Base-by-base conservation (phyloP, 192 early-diverging fungal species). In the Backusella parvicylindrica region DNA sequence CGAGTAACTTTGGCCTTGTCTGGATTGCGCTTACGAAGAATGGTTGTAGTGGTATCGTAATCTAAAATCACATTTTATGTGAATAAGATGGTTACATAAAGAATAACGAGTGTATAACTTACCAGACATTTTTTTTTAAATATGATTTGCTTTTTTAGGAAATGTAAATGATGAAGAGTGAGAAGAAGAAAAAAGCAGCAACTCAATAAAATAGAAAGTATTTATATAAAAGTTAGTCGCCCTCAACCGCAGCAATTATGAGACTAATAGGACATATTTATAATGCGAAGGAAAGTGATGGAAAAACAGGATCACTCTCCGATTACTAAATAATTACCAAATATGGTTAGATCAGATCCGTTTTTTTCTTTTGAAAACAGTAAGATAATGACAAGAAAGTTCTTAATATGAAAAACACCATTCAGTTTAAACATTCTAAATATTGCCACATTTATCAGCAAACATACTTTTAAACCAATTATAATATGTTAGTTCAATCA, bases 11-110 rank as follows among this genome's bases (percentile, higher is more conserved):
- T 88, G 40, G 91, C 82, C 66, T 84, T 81, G 53, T 83, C 84
- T 69, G 86, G 77, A 43, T 83, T 67, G 43, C 90, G 86, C 89
- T 96, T 96, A 77, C 94, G 92, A 80, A 96, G 87, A 72, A 95
- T 87, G 79, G 92, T 93, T 26, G 41, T 47, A 68, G 85, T 81
- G 70, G 83, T 77, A 80, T 94, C 93, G 93, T 93, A 95, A 50
- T 87, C 91, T 74, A 66, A 28, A 31, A 40, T 56, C 8, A 28
- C 8, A 32, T 33, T 60, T 56, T 26, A 3, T 28, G 50, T 56
- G 7, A 56, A 26, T 11, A 23, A 26, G 13, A 28, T 26, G 49
- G 4, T 6, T 11, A 0, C 13, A 12, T 56, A n/a, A n/a, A n/a
- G n/a, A n/a, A n/a, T n/a, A n/a, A n/a, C n/a, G n/a, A n/a, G n/a